A percentile compares a stretch with the other conserved stretches of the same genome.
These are phyloP conservation scores for Hondaea fermentalgiana DNA, from an alignment of 108 stramenopile genomes.

Conservation along the genomic window DNA sequence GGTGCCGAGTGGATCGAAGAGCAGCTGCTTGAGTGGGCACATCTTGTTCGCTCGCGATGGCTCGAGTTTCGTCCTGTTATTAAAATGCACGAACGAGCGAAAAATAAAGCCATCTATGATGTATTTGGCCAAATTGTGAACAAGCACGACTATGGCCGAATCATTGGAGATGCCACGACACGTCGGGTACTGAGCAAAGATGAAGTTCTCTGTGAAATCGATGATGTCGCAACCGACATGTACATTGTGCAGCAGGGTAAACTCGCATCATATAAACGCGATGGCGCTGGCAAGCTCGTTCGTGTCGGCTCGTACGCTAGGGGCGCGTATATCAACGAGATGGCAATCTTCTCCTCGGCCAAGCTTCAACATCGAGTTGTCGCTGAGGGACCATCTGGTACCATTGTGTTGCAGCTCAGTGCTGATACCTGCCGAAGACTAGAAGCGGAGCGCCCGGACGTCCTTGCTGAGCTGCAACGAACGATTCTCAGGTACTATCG, in stretches of 20 bases:
- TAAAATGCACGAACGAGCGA: neutral
- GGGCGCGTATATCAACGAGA: neutral
- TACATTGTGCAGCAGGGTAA: neutral
- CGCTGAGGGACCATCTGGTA: no score
- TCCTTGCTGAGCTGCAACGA: no score
- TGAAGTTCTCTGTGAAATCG: neutral
- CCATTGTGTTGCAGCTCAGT: no score
- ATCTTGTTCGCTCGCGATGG: neutral
- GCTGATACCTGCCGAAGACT: no score
- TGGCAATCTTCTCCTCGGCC: neutral
- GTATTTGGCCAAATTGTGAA: neutral
- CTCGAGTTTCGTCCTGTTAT: neutral
- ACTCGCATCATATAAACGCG: neutral
- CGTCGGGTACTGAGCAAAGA: neutral
- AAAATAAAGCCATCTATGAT: neutral
- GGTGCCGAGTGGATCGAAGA: slow-evolving; percentile 1
- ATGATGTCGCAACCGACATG: neutral
- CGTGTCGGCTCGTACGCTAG: neutral
- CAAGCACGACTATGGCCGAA: neutral
- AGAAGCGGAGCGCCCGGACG: no score
- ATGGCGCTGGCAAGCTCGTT: neutral
- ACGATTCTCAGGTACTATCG: no score
- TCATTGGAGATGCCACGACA: neutral
- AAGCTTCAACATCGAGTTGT: no score
- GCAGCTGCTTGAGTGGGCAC: slow-evolving; percentile 2